phyloP scores from a whole-genome alignment of 139 green algal species.

The Mesotaenium endlicherianum region DNA sequence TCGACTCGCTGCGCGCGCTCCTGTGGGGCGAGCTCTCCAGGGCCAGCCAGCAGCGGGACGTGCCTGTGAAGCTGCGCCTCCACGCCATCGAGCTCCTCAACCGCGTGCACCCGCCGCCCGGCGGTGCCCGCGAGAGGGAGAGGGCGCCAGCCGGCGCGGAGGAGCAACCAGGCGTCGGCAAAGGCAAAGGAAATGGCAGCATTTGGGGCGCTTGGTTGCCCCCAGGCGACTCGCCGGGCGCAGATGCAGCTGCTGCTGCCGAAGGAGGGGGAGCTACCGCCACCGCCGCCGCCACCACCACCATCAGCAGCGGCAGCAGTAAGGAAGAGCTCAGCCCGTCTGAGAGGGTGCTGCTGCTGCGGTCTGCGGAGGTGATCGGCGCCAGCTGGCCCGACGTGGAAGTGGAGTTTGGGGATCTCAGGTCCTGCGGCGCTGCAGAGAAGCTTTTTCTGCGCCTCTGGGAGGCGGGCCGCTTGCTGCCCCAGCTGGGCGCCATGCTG shows the following conservation, averaged over 20 bases:
- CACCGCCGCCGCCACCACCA: neutral
- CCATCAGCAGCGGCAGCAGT: no score
- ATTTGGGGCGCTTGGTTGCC: constrained; percentile 10
- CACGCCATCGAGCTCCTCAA: constrained; percentile 9
- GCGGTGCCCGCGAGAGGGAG: neutral
- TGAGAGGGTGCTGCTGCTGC: constrained; percentile 4
- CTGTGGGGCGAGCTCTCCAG: neutral
- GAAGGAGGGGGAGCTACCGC: neutral
- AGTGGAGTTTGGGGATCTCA: neutral
- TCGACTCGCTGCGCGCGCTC: neutral
- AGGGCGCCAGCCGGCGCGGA: neutral
- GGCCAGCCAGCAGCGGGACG: neutral
- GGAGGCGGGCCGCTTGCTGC: neutral
- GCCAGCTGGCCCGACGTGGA: neutral
- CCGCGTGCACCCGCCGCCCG: neutral
- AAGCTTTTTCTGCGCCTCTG: constrained; percentile 1
- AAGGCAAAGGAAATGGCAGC: no score
- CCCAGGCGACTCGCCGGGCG: neutral
- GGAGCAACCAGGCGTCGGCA: no score
- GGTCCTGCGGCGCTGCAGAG: constrained; percentile 1
- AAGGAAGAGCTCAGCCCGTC: no score
- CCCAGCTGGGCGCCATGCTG: neutral
- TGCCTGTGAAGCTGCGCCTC: neutral
- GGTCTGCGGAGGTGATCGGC: constrained; percentile 6
- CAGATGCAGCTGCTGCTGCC: neutral